Evolutionary conservation across 139 green algal genomes (phyloP).

Genomic region (Tetraselmis striata): DNA sequence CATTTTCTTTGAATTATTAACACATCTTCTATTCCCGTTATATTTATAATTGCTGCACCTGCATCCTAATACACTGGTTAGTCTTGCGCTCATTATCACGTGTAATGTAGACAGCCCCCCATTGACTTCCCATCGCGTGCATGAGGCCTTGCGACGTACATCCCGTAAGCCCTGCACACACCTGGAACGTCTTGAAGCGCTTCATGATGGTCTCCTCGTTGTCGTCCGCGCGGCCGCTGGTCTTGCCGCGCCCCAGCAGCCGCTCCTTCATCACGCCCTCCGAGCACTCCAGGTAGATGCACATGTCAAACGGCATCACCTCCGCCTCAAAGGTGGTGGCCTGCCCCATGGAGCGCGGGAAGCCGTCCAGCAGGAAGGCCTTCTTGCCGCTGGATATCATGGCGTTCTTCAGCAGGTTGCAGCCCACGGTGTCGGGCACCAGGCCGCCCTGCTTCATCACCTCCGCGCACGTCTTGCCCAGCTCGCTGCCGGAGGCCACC

Average conservation of each 20-base stretch:
- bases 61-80: no score
- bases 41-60: no score
- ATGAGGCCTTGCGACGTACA: no score
- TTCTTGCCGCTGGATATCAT: constrained; percentile 50
- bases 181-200: constrained; percentile 31
- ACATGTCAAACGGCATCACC: constrained; percentile 21
- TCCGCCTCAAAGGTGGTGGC: constrained; percentile 18
- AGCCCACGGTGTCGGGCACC: constrained; percentile 50
- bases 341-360: constrained; percentile 81
- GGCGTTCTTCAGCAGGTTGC: constrained; percentile 57
- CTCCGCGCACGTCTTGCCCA: constrained; percentile 53
- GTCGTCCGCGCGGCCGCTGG: constrained; percentile 51
- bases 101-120: no score
- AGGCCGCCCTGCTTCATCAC: constrained; percentile 81
- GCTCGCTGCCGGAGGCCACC: constrained; percentile 48
- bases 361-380: constrained; percentile 87
- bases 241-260: constrained; percentile 46
- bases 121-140: no score
- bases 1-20: no score
- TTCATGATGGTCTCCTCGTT: constrained; percentile 59
- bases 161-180: no score
- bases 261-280: constrained; percentile 40
- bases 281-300: background rate
- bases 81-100: no score
- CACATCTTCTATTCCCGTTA: no score